Conservation (phyloP, 371 early-diverging fungal species). For the Mucor ambiguus region DNA sequence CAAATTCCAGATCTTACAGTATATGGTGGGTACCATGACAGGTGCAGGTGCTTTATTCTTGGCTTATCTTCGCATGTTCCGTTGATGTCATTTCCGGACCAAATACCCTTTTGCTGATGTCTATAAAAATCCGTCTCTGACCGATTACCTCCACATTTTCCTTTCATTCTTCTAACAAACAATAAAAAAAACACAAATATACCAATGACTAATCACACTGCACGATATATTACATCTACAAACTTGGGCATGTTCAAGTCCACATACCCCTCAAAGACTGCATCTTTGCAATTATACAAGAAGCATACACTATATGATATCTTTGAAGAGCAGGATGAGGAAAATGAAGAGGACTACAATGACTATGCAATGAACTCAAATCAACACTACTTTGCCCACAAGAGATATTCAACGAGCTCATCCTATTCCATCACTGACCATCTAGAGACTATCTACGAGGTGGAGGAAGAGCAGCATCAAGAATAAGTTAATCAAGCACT, state of each 20-base stretch:
- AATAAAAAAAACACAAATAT: background rate
- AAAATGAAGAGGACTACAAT: background rate
- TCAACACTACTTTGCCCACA: background rate
- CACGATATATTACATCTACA: background rate
- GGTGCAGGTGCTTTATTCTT: conserved; percentile 82
- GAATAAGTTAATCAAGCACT: background rate
- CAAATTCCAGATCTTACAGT: conserved; percentile 84
- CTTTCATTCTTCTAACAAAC: too few relatives aligned
- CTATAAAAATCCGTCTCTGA: conserved; percentile 3
- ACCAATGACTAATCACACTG: background rate
- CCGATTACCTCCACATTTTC: background rate
- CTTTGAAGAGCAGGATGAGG: background rate
- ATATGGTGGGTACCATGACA: conserved; percentile 82
- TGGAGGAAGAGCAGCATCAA: background rate
- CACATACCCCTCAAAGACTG: background rate
- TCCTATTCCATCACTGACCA: background rate
- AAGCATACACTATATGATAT: conserved; percentile 1
- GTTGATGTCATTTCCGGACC: conserved; percentile 29
- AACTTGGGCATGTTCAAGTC: background rate
- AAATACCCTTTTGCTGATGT: background rate
- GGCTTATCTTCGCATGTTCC: conserved; percentile 69
- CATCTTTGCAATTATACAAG: background rate
- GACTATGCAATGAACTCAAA: background rate
- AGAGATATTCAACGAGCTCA: background rate
- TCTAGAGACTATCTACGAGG: conserved; percentile 2